Base-by-base conservation (phyloP, 78 protist species). In the Isochrysis galbana region DNA sequence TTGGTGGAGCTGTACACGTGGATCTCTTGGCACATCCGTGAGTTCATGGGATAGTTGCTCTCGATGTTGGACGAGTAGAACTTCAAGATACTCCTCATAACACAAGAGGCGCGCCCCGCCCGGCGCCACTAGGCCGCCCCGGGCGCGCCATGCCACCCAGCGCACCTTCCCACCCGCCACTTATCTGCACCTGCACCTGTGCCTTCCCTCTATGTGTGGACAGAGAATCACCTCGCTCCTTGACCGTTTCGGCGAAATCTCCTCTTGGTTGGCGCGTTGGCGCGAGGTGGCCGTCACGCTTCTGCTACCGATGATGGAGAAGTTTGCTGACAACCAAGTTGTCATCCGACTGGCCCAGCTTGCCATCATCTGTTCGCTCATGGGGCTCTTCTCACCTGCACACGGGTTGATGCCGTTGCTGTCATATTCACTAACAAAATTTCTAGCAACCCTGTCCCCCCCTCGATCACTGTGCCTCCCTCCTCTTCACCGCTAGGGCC, bases 321-420 rank as follows among this genome's bases (percentile, higher is more conserved):
- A 77, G 47, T 77, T 77, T 41, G 86, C 29, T n/a, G 86, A 77
- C 47, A 77, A 77, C 86, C 36, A 77, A 46, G 41, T 77, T 46
- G 86, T 77, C 34, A 77, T 77, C 44, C 86, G 86, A 21, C 86
- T 25, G 47, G 23, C 23, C 42, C 36, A 38, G 48, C 2, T 77
- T 7, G 21, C 11, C 17, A 11, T 77, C 48, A 41, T 41, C 23
- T 4, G 11, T 29, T 41, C 36, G 86, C 29, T 77, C 48, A 39
- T 39, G 47, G 17, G 32, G 38, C 1, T 77, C n/a, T 11, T 22
- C 29, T 4, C 46, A 1, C 45, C 45, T 34, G 48, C 0, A 17
- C 42, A n/a, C 86, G 86, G 19, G 48, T 38, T 77, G 47, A 19
- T 32, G 19, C 2, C 86, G 86, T 46, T 36, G n/a, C 47, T 41